Base-by-base conservation (phyloP, 768 basidiomycete species). In the Tylopilus cervinicoccineus region DNA sequence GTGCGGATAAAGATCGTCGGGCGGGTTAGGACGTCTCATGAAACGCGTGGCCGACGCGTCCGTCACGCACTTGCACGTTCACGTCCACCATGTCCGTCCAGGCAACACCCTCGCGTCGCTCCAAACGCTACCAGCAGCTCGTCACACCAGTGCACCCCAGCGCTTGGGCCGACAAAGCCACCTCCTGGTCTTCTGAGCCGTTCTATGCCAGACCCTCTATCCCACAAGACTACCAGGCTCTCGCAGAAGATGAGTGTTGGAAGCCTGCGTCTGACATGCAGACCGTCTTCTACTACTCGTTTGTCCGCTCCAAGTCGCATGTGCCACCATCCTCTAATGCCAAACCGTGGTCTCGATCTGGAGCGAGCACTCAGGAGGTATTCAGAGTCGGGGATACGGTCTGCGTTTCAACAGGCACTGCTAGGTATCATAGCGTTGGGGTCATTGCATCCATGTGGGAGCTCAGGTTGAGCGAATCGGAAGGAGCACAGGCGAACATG, bases 371-470 rank as follows among this genome's bases (percentile, higher is more conserved):
- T 17, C 52, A 13, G 19, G 69, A 72, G 38, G 57, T 56, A 12
- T 89, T 77, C 57, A 62, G 55, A 2, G 65, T 86, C 6, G 88
- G 88, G 2, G 85, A 89, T 60, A 81, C 84, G 0, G 78, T 90
- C 3, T 72, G 82, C 29, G 72, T 90, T 17, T 70, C 78, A 37
- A 74, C 76, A 2, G 59, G 62, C 6, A 57, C 73, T 5, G 70
- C 66, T 17, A 71, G 62, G 28, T 70, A 71, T 11, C 78, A 81
- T 0, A 88, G 86, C 52, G 69, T 88, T 43, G 88, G 79, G 5
- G 81, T 88, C 34, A 81, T 91, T 39, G 69, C 78, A 16, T 72
- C 83, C 0, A 78, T 91, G 72, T 89, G 86, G 84, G 78, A 85
- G 7, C 65, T 58, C 54, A 48, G 39, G 44, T 68, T 47, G 2